Evolutionary conservation across 805 yeast species (phyloP).

Genomic region (Saturnispora hagleri): DNA sequence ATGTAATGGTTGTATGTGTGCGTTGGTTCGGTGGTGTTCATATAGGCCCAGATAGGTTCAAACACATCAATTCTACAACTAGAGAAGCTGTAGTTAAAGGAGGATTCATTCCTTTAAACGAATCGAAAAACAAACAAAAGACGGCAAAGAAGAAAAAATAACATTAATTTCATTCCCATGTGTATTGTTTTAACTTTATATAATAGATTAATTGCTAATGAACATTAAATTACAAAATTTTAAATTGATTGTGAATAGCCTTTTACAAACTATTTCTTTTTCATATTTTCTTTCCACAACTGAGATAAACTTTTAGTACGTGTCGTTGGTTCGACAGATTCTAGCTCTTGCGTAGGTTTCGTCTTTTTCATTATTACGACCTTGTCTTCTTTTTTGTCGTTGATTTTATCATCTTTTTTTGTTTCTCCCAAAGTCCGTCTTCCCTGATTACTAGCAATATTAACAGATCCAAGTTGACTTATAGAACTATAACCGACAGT

Average conservation of each 20-base stretch:
- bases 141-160: constrained; percentile 22
- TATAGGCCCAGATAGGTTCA: constrained; percentile 88
- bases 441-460: background rate
- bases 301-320: constrained; percentile 9
- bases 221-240: background rate
- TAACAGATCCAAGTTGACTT: constrained; percentile 6
- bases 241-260: background rate
- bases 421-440: background rate
- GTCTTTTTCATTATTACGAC: background rate
- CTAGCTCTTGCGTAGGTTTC: background rate
- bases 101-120: constrained; percentile 32
- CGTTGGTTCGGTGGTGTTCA: constrained; percentile 93
- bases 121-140: constrained; percentile 21
- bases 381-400: background rate
- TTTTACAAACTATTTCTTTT: background rate
- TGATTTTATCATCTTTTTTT: background rate
- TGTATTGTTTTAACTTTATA: background rate
- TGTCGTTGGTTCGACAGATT: constrained; percentile 11
- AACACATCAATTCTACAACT: constrained; percentile 84
- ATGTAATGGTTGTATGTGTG: constrained; percentile 77
- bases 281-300: constrained; percentile 12
- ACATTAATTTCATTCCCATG: background rate
- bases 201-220: background rate
- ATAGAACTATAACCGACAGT: constrained; percentile 26
- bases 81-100: constrained; percentile 73